Conservation (phyloP, 2,329 filamentous ascomycete genomes). For the Aspergillus tanneri region DNA sequence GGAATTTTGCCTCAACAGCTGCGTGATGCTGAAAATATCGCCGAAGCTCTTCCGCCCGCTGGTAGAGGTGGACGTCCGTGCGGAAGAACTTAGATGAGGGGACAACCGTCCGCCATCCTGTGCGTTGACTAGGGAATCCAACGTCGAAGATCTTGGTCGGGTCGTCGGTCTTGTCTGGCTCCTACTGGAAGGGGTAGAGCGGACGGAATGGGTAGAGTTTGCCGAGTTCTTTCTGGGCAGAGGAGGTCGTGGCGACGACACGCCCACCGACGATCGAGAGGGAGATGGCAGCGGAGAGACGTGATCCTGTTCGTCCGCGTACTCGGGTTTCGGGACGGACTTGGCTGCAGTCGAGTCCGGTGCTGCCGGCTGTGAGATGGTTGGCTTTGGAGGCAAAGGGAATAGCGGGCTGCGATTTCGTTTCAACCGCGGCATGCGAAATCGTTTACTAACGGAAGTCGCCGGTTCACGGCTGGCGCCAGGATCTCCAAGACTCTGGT, state of each 20-base stretch:
- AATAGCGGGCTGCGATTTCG: conserved; percentile 78
- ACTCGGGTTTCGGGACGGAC: conserved; percentile 22
- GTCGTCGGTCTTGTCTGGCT: conserved; percentile 52
- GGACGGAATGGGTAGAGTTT: conserved; percentile 64
- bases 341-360: too few species aligned
- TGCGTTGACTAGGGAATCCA: conserved; percentile 75
- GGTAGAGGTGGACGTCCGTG: conserved; percentile 77
- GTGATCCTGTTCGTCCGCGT: conserved; percentile 29
- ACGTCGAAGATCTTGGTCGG: conserved; percentile 81
- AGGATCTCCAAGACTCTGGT: conserved; percentile 73
- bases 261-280: conserved; percentile 53
- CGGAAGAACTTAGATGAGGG: conserved; percentile 56
- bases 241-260: conserved; percentile 47
- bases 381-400: conserved; percentile 76
- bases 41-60: conserved; percentile 88
- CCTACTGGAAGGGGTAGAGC: conserved; percentile 57
- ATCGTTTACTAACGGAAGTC: conserved; percentile 70
- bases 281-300: conserved; percentile 49
- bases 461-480: conserved; percentile 58
- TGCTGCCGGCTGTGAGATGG: conserved; percentile 13
- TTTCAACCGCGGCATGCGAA: conserved; percentile 73
- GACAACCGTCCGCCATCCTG: conserved; percentile 70
- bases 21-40: conserved; percentile 74
- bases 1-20: conserved; percentile 76
- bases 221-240: conserved; percentile 61